Evolutionary conservation across 2,329 filamentous ascomycete genomes (phyloP).

Genomic region (Botrytis pseudocinerea): DNA sequence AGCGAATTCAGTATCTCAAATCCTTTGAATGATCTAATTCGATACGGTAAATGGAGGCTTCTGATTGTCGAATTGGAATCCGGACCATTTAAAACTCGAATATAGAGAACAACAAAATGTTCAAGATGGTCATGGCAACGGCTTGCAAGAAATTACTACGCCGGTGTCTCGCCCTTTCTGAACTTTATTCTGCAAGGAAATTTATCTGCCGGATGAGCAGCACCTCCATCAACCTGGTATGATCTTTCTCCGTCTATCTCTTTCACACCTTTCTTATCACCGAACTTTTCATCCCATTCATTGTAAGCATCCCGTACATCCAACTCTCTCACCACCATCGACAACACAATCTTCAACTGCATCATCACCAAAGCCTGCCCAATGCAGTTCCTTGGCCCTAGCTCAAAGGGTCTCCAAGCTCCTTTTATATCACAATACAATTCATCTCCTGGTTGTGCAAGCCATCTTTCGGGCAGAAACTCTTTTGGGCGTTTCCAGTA

Average conservation of each 20-base stretch:
- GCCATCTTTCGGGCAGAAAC: slow-evolving; percentile 52
- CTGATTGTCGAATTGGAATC: neutral
- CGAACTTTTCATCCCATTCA: slow-evolving; percentile 28
- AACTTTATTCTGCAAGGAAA: slow-evolving; percentile 20
- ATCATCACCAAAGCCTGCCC: slow-evolving; percentile 55
- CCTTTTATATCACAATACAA: slow-evolving; percentile 40
- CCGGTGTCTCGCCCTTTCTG: neutral
- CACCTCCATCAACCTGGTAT: slow-evolving; percentile 30
- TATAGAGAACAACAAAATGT: neutral
- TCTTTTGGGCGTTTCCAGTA: slow-evolving; percentile 48
- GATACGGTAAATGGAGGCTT: neutral
- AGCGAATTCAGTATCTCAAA: neutral
- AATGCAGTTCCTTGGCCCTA: slow-evolving; percentile 56
- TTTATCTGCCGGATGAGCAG: slow-evolving; percentile 20
- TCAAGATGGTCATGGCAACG: neutral
- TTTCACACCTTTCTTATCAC: slow-evolving; percentile 3
- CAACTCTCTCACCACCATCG: slow-evolving; percentile 49
- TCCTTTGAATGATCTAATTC: neutral
- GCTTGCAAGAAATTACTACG: neutral
- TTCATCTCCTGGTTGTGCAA: slow-evolving; percentile 42
- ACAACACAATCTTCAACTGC: slow-evolving; percentile 50
- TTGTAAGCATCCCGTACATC: slow-evolving; percentile 47
- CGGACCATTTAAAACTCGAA: neutral
- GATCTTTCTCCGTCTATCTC: slow-evolving; percentile 25
- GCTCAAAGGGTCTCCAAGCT: slow-evolving; percentile 57